Evolutionary conservation across 352 stramenopile genomes (phyloP), one percentile per base, ranked within the genome.

Genomic region (Plasmopara halstedii): DNA sequence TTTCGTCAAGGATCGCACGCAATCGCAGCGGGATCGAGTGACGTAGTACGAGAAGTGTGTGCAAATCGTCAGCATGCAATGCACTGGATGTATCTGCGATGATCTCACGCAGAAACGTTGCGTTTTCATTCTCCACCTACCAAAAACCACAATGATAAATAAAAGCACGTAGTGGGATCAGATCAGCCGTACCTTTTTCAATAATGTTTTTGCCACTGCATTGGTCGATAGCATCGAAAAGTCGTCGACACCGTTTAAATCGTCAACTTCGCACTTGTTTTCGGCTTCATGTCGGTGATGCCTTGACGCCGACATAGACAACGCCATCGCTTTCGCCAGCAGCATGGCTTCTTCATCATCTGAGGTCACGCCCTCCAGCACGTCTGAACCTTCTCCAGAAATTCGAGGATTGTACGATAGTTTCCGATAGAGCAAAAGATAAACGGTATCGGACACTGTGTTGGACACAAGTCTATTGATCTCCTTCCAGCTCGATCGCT

Each of bases 361-460:
- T 1, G 52, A 62, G 27, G 17, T 55, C 11, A 29, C 42, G 7
- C 31, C 49, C 19, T 56, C 42, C 3, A 15, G 22, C 21, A 39
- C 44, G 22, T 58, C 48, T 20, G 48, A 14, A 11, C 55, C 45
- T 35, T 13, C 48, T 19, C 7, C 41, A 9, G 19, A 50, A 33
- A 42, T n/a, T 10, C 50, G 39, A 9, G 65, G 52, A 1, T 69
- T 50, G 36, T 90, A 88, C 40, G 69, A 76, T 4, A 95, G 62
- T n/a, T 70, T 73, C 59, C 91, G 91, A 65, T 95, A 95, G 8
- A 95, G 66, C 23, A 95, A 46, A 50, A 95, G 50, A 53, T 95
- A 95, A 7, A 90, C 85, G 9, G 85, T 84, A 46, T 95, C 84
- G 4, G 83, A 94, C 21, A 92, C 79, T 6, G 85, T 94, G 46